phyloP scores from a whole-genome alignment of 1,284 basidiomycete species.

The Ganoderma sp. region DNA sequence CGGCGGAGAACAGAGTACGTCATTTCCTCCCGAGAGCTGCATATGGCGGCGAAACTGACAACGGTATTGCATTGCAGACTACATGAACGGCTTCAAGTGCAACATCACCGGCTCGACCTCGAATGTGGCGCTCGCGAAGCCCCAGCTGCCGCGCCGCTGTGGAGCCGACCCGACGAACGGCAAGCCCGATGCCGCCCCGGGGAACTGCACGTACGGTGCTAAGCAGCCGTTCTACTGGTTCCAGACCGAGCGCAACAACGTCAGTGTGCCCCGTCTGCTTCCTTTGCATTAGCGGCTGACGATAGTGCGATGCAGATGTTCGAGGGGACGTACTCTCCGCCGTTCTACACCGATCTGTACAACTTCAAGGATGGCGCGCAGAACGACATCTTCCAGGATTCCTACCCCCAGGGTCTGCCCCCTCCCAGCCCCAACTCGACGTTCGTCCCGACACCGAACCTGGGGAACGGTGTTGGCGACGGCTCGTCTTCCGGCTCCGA shows the following conservation, averaged over 20 bases:
- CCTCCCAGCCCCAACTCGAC: constrained; percentile 30
- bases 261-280: constrained; percentile 30
- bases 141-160: constrained; percentile 59
- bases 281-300: background rate
- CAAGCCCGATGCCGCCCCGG: constrained; percentile 49
- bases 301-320: constrained; percentile 49
- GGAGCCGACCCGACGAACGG: constrained; percentile 53
- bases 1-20: constrained; percentile 55
- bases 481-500: constrained; percentile 2
- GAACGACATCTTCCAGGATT: constrained; percentile 64
- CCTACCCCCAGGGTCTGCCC: constrained; percentile 34
- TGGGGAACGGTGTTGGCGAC: constrained; percentile 13
- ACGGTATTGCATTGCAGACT: constrained; percentile 47
- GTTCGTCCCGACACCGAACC: constrained; percentile 29
- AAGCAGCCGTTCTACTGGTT: constrained; percentile 73
- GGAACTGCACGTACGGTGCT: constrained; percentile 72
- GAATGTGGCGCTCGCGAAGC: constrained; percentile 54
- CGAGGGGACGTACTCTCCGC: constrained; percentile 58
- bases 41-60: background rate
- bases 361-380: constrained; percentile 66
- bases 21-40: too few species aligned
- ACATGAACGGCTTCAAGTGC: constrained; percentile 81
- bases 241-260: constrained; percentile 64
- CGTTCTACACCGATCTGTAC: constrained; percentile 63
- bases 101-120: constrained; percentile 62